Conservation (phyloP, 2,329 filamentous ascomycete genomes). For the Byssoonygena ceratinophila region DNA sequence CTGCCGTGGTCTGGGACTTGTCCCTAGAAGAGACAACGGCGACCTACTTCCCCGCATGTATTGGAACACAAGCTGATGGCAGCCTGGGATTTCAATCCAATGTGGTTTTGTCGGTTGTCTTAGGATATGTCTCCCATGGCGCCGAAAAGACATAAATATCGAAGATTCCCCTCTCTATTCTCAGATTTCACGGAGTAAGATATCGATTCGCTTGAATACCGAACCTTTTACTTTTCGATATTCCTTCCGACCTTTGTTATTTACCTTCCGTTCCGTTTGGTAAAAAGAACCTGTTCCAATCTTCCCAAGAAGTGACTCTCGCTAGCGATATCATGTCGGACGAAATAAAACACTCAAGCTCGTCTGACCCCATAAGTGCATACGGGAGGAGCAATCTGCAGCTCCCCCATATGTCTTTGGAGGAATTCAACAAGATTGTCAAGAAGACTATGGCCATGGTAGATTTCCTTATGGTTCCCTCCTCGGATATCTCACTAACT, state of each 20-base stretch:
- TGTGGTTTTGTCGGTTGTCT: too few species aligned
- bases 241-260: too few species aligned
- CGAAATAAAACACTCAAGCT: not conserved
- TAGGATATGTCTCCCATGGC: not conserved
- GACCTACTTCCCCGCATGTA: not conserved
- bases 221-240: too few species aligned
- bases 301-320: too few species aligned
- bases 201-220: too few species aligned
- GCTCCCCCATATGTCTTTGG: not conserved
- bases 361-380: too few species aligned
- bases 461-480: not conserved
- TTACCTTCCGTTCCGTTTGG: too few species aligned
- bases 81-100: not conserved
- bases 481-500: not conserved
- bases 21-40: too few species aligned
- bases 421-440: not conserved
- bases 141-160: not conserved
- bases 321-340: constrained; percentile 2
- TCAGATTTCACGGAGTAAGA: not conserved
- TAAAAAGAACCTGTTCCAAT: too few species aligned
- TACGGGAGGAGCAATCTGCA: too few species aligned
- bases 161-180: not conserved
- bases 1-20: not conserved
- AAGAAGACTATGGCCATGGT: not conserved
- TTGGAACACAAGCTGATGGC: not conserved